These are phyloP conservation scores for Clonostachys rosea DNA, from an alignment of 2,329 filamentous ascomycete genomes.

Conservation along the genomic window DNA sequence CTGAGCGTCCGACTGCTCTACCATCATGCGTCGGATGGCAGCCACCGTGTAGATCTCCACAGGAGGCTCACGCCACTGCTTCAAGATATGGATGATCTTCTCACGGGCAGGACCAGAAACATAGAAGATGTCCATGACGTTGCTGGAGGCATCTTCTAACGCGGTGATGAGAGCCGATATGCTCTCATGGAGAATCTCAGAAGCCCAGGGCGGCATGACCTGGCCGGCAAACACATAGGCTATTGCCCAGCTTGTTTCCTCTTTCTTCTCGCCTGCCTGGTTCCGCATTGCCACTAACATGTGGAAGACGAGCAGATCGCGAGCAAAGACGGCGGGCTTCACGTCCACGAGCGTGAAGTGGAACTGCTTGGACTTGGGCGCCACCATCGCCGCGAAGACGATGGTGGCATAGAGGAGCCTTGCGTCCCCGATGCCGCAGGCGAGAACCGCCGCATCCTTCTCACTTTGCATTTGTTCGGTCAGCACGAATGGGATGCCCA, in stretches of 20 bases:
- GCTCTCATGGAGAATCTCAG: not conserved
- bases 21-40: not conserved
- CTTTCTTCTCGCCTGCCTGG: not conserved
- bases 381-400: not conserved
- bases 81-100: not conserved
- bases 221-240: not conserved
- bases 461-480: not conserved
- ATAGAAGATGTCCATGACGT: not conserved
- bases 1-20: no score
- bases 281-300: not conserved
- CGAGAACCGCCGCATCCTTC: not conserved
- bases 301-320: not conserved
- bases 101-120: not conserved
- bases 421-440: not conserved
- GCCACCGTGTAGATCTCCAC: not conserved
- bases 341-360: not conserved
- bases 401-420: not conserved
- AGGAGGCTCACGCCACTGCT: not conserved
- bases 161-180: not conserved
- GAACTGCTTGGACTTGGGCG: not conserved
- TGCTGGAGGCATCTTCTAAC: not conserved
- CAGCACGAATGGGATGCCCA: not conserved
- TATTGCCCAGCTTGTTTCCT: not conserved
- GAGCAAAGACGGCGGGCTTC: not conserved
- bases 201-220: not conserved